Conservation (phyloP, 2,329 filamentous ascomycete genomes). For the Plectosphaerella cucumerina region DNA sequence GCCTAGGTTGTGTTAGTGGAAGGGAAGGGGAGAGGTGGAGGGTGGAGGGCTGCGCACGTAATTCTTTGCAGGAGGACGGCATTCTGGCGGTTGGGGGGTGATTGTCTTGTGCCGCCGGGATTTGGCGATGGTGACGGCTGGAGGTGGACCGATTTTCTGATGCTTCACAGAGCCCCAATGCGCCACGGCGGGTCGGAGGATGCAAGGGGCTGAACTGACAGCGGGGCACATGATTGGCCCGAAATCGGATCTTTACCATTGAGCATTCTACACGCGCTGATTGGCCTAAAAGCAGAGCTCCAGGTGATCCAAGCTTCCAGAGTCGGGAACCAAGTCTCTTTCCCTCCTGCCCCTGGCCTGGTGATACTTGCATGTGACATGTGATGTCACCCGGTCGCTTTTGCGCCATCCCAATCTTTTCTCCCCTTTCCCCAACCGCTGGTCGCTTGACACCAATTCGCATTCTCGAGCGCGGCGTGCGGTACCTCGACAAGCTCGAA, state of each 20-base stretch:
- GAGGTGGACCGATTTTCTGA: constrained; percentile 2
- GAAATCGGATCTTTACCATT: not conserved
- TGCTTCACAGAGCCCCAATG: not conserved
- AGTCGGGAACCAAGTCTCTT: not conserved
- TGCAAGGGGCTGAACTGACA: not conserved
- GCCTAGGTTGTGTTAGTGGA: constrained; percentile 47
- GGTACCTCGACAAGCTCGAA: not conserved
- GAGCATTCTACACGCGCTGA: no score
- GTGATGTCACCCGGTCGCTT: constrained; percentile 5
- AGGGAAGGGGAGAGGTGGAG: not conserved
- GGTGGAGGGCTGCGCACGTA: constrained; percentile 59
- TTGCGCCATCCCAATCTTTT: not conserved
- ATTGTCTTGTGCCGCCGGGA: not conserved
- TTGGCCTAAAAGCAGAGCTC: no score
- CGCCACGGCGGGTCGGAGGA: not conserved
- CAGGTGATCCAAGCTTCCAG: no score
- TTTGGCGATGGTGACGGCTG: not conserved
- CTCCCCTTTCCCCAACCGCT: no score
- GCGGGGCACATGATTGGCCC: not conserved
- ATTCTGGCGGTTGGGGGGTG: constrained; percentile 43
- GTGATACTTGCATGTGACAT: no score
- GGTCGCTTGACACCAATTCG: no score
- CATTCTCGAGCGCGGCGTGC: no score
- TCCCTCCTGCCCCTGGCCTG: not conserved
- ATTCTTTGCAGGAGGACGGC: constrained; percentile 96